Percentiles rank a stretch among this genome's conserved stretches.
These are phyloP conservation scores for Mycena alexandri DNA, from an alignment of 768 basidiomycete genomes.

Conservation along the genomic window DNA sequence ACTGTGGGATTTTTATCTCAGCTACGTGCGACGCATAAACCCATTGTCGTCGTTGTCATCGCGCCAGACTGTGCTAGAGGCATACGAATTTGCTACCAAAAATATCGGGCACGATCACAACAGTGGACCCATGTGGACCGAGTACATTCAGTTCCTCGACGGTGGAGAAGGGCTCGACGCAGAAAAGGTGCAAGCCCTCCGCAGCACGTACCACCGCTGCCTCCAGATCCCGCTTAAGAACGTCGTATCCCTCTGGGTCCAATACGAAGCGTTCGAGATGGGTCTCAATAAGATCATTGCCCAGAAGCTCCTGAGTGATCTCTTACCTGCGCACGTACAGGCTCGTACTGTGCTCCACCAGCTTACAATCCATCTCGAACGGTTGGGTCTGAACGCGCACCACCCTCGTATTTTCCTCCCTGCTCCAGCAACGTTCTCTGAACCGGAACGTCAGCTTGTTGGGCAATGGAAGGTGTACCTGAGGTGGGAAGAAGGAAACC, in stretches of 20 bases:
- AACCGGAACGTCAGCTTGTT: constrained; percentile 79
- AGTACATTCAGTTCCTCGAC: constrained; percentile 92
- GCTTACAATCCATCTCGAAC: constrained; percentile 76
- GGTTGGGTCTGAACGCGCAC: constrained; percentile 60
- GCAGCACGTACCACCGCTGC: constrained; percentile 93
- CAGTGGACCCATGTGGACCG: constrained; percentile 92
- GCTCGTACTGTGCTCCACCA: constrained; percentile 91
- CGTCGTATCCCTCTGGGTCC: constrained; percentile 94
- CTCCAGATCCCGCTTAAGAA: constrained; percentile 96
- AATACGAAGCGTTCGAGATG: constrained; percentile 93
- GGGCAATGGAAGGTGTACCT: constrained; percentile 92
- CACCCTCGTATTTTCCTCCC: constrained; percentile 73
- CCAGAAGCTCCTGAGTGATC: constrained; percentile 94
- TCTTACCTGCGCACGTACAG: constrained; percentile 95
- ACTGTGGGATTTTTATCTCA: constrained; percentile 93
- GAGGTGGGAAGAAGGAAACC: constrained; percentile 96
- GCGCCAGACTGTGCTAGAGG: constrained; percentile 84
- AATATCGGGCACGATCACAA: constrained; percentile 94
- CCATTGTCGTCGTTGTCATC: constrained; percentile 62
- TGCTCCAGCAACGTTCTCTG: constrained; percentile 77
- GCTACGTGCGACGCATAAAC: constrained; percentile 88
- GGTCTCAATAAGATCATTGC: constrained; percentile 92
- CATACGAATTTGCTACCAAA: constrained; percentile 93
- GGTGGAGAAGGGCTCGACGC: constrained; percentile 85
- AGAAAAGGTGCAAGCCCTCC: constrained; percentile 93